Evolutionary conservation across 2,329 filamentous ascomycete species (phyloP).

Genomic region (Fusarium sp.): DNA sequence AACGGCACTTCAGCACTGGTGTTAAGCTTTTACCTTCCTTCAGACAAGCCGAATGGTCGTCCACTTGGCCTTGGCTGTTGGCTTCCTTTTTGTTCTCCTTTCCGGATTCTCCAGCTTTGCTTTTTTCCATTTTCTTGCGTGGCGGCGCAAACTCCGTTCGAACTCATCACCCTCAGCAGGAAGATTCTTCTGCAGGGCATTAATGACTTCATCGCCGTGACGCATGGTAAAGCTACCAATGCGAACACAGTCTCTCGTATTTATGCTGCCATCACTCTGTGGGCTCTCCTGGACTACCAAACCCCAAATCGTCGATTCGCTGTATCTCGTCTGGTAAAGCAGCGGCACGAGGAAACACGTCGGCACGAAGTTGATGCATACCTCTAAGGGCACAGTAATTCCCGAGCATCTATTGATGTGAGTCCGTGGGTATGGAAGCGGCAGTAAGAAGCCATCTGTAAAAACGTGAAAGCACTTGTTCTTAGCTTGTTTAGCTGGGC

Average conservation of each 20-base stretch:
- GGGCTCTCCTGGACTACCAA: not conserved
- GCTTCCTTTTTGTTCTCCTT: too few species aligned
- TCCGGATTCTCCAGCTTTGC: too few species aligned
- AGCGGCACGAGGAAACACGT: not conserved
- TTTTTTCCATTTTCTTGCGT: too few species aligned
- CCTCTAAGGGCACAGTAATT: too few species aligned
- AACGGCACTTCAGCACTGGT: not conserved
- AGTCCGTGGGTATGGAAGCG: accelerated
- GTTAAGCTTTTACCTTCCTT: not conserved
- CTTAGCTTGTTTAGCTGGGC: too few species aligned
- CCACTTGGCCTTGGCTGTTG: not conserved
- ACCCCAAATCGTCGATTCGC: too few species aligned
- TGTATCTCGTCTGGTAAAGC: too few species aligned
- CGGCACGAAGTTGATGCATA: not conserved
- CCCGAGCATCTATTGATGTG: too few species aligned
- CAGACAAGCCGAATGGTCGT: not conserved
- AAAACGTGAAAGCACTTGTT: too few species aligned
- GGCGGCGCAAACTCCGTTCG: not conserved
- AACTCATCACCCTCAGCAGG: not conserved
- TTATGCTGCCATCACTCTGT: not conserved
- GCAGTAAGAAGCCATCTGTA: not conserved
- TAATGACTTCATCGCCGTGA: too few species aligned
- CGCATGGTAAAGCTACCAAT: not conserved
- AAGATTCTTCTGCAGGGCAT: not conserved
- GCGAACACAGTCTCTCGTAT: not conserved